These are phyloP conservation scores for Amanita subjunquillea DNA, from an alignment of 768 basidiomycete genomes.

Conservation along the genomic window DNA sequence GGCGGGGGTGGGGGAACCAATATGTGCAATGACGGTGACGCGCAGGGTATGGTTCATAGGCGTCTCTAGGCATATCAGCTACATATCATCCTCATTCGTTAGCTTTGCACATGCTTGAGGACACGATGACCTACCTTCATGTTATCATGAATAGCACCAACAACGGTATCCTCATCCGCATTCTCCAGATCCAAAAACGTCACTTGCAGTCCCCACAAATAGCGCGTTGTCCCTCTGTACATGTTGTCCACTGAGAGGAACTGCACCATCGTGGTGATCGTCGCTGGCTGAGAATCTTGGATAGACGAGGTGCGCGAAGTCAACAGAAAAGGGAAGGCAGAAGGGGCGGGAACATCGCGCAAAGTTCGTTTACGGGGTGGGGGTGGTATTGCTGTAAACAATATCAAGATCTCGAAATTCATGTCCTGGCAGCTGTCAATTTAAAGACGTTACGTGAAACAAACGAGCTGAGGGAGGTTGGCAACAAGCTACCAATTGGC, in stretches of 20 bases:
- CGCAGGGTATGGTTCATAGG: constrained; percentile 94
- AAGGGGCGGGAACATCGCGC: too few species aligned
- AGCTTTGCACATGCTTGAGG: neutral
- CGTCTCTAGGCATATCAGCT: constrained; percentile 93
- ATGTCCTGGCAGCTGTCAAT: too few species aligned
- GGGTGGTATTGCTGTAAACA: too few species aligned
- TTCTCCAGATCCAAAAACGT: constrained; percentile 78
- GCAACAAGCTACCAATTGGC: too few species aligned
- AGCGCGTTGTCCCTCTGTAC: constrained; percentile 89
- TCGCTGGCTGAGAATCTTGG: constrained; percentile 28
- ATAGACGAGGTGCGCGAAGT: too few species aligned
- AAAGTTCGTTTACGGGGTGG: too few species aligned
- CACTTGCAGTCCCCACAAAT: constrained; percentile 60
- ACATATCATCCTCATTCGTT: neutral
- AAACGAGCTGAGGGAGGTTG: too few species aligned
- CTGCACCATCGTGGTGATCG: constrained; percentile 77
- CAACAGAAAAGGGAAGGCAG: too few species aligned
- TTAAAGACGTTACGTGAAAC: too few species aligned
- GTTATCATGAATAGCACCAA: constrained; percentile 58
- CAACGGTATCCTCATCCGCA: constrained; percentile 51
- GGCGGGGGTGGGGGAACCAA: constrained; percentile 27
- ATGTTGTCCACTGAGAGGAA: constrained; percentile 82
- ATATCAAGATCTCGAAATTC: too few species aligned
- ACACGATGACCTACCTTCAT: constrained; percentile 53
- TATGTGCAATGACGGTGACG: constrained; percentile 67